Evolutionary conservation across 2,329 filamentous ascomycete genomes (phyloP).

Genomic region (Pestalotiopsis sp.): DNA sequence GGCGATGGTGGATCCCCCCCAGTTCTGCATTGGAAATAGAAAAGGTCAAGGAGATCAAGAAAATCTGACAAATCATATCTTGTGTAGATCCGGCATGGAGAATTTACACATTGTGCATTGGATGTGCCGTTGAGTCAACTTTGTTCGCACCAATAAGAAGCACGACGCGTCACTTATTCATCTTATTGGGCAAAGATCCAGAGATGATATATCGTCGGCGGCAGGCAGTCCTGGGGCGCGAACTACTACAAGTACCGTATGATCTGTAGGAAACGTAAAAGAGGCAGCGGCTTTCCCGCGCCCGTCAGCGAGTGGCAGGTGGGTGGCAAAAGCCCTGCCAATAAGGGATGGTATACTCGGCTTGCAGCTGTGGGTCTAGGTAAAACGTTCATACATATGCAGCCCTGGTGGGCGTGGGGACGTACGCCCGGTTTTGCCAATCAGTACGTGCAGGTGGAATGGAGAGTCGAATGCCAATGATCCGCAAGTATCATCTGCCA

Average conservation of each 20-base stretch:
- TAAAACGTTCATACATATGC: slow-evolving; percentile 4
- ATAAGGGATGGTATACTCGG: slow-evolving; percentile 2
- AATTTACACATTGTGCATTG: no score
- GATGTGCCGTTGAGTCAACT: no score
- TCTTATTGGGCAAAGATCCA: background rate
- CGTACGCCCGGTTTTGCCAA: background rate
- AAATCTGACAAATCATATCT: background rate
- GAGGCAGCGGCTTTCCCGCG: background rate
- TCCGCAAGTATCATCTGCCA: background rate
- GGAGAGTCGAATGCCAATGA: background rate
- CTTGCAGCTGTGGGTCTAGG: background rate
- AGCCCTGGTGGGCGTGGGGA: background rate
- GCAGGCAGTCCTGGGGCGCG: background rate
- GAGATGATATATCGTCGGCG: background rate
- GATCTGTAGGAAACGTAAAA: background rate
- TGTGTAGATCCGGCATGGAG: no score
- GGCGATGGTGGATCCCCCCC: background rate
- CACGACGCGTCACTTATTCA: background rate
- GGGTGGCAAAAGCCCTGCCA: slow-evolving; percentile 6
- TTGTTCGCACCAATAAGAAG: background rate
- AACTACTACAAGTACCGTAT: background rate
- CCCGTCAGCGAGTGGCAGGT: background rate
- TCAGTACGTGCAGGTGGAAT: background rate
- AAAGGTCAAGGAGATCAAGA: no score
- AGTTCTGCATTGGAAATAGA: no score